These are phyloP conservation scores for Cladophialophora yegresii DNA, from an alignment of 2,329 filamentous ascomycete species.

Conservation along the genomic window DNA sequence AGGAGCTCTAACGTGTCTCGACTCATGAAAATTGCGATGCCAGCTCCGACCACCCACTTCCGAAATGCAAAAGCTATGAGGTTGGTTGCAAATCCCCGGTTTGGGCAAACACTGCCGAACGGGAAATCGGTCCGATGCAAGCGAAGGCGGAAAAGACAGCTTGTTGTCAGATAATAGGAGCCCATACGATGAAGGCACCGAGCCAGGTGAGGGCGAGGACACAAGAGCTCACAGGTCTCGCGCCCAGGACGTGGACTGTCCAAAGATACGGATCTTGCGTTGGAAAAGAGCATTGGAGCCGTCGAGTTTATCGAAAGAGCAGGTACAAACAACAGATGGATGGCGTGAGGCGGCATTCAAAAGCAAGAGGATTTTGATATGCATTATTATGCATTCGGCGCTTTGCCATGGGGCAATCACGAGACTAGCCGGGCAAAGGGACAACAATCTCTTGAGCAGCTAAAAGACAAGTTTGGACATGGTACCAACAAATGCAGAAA, in stretches of 20 bases:
- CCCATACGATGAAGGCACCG: background rate
- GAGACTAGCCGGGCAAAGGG: no score
- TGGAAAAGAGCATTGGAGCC: background rate
- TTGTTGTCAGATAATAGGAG: background rate
- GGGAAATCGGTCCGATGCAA: background rate
- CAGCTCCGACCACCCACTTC: background rate
- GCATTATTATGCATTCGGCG: no score
- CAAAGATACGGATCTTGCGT: background rate
- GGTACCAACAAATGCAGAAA: background rate
- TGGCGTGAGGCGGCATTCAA: no score
- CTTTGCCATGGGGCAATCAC: no score
- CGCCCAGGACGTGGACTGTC: background rate
- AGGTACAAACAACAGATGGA: no score
- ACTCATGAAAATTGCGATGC: background rate
- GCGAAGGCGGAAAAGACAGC: background rate
- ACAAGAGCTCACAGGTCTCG: background rate
- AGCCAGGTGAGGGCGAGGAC: background rate
- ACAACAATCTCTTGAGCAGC: no score
- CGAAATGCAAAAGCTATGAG: background rate
- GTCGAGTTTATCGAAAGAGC: background rate
- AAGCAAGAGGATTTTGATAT: no score
- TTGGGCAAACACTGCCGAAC: background rate
- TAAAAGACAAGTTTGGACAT: background rate
- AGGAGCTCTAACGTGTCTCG: slow-evolving; percentile 2
- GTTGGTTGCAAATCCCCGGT: background rate